Evolutionary conservation across 768 basidiomycete genomes (phyloP), one percentile per base, ranked within the genome.

Genomic region (Rhodosporidiobolus odoratus): DNA sequence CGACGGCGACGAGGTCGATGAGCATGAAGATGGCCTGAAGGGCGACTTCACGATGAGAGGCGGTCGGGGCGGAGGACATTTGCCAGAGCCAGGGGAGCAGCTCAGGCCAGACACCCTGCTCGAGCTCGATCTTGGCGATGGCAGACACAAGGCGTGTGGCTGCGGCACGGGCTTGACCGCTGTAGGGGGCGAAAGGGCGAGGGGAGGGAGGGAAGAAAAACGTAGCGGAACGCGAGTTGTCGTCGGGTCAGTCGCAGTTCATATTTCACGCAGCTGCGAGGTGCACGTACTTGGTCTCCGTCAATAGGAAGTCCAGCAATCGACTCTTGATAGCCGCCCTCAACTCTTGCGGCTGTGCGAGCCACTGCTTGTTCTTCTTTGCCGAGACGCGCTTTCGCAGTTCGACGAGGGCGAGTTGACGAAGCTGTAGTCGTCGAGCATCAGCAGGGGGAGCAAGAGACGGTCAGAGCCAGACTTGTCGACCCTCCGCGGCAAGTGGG

Each of bases 331-430:
- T 91, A 79, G 89, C 84, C 73, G 87, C 84, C 50, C 95, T 88
- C 69, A 88, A 83, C 45, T 83, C 82, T 78, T 85, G 84, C 43
- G 86, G 81, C 37, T 91, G 84, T 65, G 85, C 82, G 27, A 86
- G 82, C 96, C 96, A 99, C 40, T 94, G 80, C 78, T 85, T 86
- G 59, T 89, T 89, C 75, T 88, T 90, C 76, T 88, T 88, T 78
- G 87, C 85, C 35, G 84, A 79, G 69, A 97, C 86, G 67, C 95
- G 90, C 84, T 99, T 99, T 76, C 95, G 86, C 79, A 97, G 84
- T 81, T 99, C 96, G 65, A 97, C 93, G 13, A 94, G 93, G 58
- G 94, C 91, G 30, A 99, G 85, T 86, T 99, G 96, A 71, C 93
- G 90, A 72, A 97, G 87, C 94, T 99, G 78, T 32, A 2, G 27